phyloP scores from a whole-genome alignment of 2,329 filamentous ascomycete species.

The Sclerotinia minor region DNA sequence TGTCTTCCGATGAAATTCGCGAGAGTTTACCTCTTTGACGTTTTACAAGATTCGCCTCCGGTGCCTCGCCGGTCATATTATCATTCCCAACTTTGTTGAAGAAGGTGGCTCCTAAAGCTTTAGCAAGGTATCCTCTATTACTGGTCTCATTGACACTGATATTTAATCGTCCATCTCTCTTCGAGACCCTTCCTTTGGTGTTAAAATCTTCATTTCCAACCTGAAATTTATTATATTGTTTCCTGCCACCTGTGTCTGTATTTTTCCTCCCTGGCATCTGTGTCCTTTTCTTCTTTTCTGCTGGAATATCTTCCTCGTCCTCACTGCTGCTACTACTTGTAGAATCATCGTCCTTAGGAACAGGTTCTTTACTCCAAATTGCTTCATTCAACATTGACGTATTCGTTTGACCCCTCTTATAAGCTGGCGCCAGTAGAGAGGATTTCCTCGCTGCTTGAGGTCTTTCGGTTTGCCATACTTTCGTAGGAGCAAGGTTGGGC shows the following conservation, averaged over 20 bases:
- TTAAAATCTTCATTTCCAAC: slow-evolving; percentile 65
- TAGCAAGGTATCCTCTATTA: slow-evolving; percentile 70
- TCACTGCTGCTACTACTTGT: slow-evolving; percentile 33
- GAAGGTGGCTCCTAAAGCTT: slow-evolving; percentile 66
- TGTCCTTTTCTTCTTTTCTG: slow-evolving; percentile 13
- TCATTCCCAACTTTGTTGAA: slow-evolving; percentile 51
- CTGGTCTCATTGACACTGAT: slow-evolving; percentile 72
- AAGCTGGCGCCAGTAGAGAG: slow-evolving; percentile 27
- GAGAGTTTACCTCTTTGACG: slow-evolving; percentile 36
- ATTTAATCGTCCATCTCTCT: slow-evolving; percentile 67
- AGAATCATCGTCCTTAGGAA: slow-evolving; percentile 22
- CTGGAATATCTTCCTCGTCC: slow-evolving; percentile 28
- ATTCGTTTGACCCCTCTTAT: slow-evolving; percentile 34
- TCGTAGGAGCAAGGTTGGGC: slow-evolving; percentile 16
- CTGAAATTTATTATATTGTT: slow-evolving; percentile 54
- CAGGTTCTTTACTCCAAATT: slow-evolving; percentile 30
- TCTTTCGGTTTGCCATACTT: slow-evolving; percentile 36
- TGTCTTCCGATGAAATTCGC: slow-evolving; percentile 34
- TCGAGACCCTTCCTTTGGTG: slow-evolving; percentile 64
- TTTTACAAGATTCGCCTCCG: slow-evolving; percentile 1
- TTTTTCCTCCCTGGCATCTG: slow-evolving; percentile 14
- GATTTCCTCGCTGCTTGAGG: slow-evolving; percentile 30
- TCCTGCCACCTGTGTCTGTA: slow-evolving; percentile 19
- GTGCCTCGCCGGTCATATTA: slow-evolving; percentile 23
- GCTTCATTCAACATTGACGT: slow-evolving; percentile 35